These are phyloP conservation scores for Corchorus olitorius DNA, from an alignment of 345 rosid genomes.

Conservation along the genomic window DNA sequence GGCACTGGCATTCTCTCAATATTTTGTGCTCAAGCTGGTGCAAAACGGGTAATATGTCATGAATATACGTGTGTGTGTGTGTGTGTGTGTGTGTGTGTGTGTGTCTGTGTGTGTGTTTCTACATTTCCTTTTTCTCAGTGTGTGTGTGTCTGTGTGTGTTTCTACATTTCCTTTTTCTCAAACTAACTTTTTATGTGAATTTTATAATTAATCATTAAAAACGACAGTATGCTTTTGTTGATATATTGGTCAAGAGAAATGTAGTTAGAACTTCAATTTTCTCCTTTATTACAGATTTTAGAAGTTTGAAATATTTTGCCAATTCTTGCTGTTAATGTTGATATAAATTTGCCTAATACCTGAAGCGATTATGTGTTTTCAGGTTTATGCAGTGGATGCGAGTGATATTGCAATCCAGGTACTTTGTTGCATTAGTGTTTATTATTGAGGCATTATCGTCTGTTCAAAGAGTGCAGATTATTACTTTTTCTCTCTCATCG, in stretches of 20 bases:
- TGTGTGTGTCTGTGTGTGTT: neutral
- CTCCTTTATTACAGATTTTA: constrained; percentile 2
- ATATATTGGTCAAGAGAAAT: neutral
- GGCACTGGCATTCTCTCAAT: constrained; percentile 98
- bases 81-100: neutral
- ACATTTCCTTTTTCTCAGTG: no score
- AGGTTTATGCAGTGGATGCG: constrained; percentile 99
- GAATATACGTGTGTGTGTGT: neutral
- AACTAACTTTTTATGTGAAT: neutral
- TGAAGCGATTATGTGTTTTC: constrained; percentile 29
- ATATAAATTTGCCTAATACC: constrained; percentile 2
- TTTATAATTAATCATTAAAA: neutral
- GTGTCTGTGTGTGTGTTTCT: no score
- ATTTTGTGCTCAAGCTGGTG: constrained; percentile 99
- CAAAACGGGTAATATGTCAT: constrained; percentile 65
- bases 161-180: constrained; percentile 1
- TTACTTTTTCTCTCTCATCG: neutral
- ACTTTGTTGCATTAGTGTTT: constrained; percentile 27
- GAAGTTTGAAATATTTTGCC: neutral
- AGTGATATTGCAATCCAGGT: constrained; percentile 99
- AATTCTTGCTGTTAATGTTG: neutral
- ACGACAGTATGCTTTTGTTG: neutral
- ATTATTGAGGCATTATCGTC: constrained; percentile 4
- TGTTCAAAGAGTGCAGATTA: constrained; percentile 4
- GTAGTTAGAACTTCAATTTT: neutral